Evolutionary conservation across 345 rosid species (phyloP), one percentile per base, ranked within the genome.

Genomic region (Populus deltoides): DNA sequence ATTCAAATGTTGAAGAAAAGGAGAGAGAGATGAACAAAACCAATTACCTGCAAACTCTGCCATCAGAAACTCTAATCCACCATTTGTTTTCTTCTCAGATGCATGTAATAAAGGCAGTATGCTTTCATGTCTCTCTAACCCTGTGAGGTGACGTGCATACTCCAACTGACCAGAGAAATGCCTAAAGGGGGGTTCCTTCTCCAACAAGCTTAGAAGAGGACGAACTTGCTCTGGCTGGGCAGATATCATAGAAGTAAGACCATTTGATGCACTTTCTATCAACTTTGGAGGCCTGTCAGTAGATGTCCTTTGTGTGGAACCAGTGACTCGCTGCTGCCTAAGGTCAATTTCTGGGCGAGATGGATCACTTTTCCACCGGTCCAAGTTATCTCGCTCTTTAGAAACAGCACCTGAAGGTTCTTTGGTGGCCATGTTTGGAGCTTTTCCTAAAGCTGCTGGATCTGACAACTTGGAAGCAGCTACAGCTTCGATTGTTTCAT

Each of bases 191-290:
- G 99, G 98, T 87, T 96, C 99, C 87, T 93, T 96, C 70, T 96
- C 99, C 90, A 93, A 86, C 88, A 96, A 90, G 92, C 97, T 96
- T 77, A 96, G 93, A 81, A 96, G 89, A 77, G 99, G 99, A 36
- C 97, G 92, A 80, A 96, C 98, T 87, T 91, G 97, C 76, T 93
- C 98, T 53, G 90, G 83, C 66, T 90, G 93, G 75, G 90, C 61
- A 78, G 83, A 82, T 67, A 17, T 57, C 25, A 84, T 61, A 76
- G 85, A 51, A 39, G 90, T 77, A 83, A 86, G 79, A 68, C 97
- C 97, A 83, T 90, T 88, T 63, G 90, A 88, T 68, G 86, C 78
- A 77, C 86, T 85, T 71, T 93, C 98, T 20, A 85, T 88, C 73
- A 85, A 80, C 80, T 90, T 95, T 71, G 87, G 90, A 73, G 90